Percentiles rank a stretch among this genome's conserved stretches.
Conservation (phyloP, 257 asterid genomes). For the Verbena officinalis region DNA sequence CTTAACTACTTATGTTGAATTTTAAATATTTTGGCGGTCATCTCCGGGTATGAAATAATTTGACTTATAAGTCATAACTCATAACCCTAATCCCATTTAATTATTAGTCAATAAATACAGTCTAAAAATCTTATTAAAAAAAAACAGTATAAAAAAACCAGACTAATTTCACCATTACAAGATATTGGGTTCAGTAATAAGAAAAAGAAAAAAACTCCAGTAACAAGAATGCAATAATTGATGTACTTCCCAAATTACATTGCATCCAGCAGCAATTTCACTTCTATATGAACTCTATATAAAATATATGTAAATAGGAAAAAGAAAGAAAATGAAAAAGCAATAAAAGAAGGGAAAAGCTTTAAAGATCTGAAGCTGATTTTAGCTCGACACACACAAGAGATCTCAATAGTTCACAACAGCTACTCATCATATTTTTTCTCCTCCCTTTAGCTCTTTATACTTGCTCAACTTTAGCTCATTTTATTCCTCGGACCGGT, state of each 20-base stretch:
- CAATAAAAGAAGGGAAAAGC: conserved; percentile 9
- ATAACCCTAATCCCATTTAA: background rate
- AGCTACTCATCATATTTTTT: conserved; percentile 50
- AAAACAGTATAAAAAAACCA: background rate
- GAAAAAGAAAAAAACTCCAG: background rate
- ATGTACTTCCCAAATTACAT: conserved; percentile 33
- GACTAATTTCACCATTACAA: conserved; percentile 7
- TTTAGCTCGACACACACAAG: conserved; percentile 36
- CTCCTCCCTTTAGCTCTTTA: conserved; percentile 37
- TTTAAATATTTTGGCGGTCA: too few relatives aligned
- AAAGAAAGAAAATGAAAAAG: conserved; percentile 5
- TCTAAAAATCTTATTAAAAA: background rate
- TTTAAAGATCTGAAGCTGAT: conserved; percentile 46
- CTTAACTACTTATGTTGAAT: too few relatives aligned
- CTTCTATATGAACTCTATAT: conserved; percentile 19
- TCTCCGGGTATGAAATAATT: too few relatives aligned
- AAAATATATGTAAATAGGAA: background rate
- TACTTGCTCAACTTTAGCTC: conserved; percentile 42
- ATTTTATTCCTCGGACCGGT: conserved; percentile 51
- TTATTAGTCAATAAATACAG: background rate
- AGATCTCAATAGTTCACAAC: conserved; percentile 52
- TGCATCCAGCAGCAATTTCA: conserved; percentile 20
- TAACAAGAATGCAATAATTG: conserved; percentile 40
- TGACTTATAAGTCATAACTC: too few relatives aligned
- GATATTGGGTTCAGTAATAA: conserved; percentile 13